A percentile compares a stretch with the other conserved stretches of the same genome.
phyloP scores from a whole-genome alignment of 352 stramenopile genomes.

The Ophiocytium majus region DNA sequence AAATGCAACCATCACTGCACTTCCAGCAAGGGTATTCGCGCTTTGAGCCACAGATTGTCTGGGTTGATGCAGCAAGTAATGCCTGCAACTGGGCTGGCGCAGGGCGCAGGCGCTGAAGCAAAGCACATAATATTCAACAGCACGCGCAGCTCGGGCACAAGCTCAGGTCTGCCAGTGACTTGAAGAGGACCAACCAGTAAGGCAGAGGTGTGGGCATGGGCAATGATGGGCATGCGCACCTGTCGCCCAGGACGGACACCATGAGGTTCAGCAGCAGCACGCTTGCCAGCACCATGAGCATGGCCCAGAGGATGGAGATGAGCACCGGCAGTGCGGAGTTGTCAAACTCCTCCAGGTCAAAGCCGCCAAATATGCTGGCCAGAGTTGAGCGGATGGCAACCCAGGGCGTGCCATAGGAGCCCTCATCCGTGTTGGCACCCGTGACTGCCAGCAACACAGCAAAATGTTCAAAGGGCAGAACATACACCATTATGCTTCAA shows the following conservation, averaged over 20 bases:
- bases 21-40: not conserved
- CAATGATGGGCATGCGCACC: not conserved
- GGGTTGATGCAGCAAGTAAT: not conserved
- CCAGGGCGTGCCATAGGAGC: not conserved
- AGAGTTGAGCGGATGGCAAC: not conserved
- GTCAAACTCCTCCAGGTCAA: not conserved
- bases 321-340: not conserved
- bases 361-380: not conserved
- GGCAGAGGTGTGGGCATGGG: not conserved
- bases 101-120: not conserved
- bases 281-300: not conserved
- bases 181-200: not conserved
- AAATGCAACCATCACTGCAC: not conserved
- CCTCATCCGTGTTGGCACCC: too few species aligned
- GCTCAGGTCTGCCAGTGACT: too few species aligned
- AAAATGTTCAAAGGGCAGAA: too few species aligned
- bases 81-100: not conserved
- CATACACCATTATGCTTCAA: too few species aligned
- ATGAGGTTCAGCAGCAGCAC: constrained; percentile 15
- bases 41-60: not conserved
- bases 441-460: too few species aligned
- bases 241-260: not conserved
- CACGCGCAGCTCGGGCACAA: not conserved
- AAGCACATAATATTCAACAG: not conserved
- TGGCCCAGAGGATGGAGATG: not conserved